These are phyloP conservation scores for Ophiostoma sp. DNA, from an alignment of 2,329 filamentous ascomycete species.

Conservation along the genomic window DNA sequence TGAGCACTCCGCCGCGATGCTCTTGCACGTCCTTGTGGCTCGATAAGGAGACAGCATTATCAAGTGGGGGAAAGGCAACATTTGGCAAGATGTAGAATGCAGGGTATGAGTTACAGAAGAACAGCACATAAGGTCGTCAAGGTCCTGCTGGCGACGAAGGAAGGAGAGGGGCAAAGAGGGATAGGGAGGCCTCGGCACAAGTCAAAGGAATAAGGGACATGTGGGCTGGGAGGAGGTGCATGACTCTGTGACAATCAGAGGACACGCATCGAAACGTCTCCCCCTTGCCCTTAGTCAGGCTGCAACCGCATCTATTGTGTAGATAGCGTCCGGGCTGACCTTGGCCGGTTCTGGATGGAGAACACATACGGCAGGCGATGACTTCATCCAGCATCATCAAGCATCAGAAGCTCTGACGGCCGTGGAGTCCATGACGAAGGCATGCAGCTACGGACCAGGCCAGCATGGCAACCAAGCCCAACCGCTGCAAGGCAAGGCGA, in stretches of 20 bases:
- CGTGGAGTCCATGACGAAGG: not conserved
- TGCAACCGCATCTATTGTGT: constrained; percentile 12
- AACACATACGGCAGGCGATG: not conserved
- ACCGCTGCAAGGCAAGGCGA: not conserved
- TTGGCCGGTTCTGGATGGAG: not conserved
- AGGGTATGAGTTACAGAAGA: not conserved
- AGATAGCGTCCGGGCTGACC: constrained; percentile 1
- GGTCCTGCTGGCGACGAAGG: not conserved
- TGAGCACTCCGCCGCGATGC: too few species aligned
- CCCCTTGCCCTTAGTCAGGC: not conserved
- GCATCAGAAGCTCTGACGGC: not conserved
- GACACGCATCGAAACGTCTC: not conserved
- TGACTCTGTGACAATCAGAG: not conserved
- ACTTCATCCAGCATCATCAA: not conserved
- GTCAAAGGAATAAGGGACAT: too few species aligned
- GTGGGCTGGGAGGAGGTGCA: too few species aligned
- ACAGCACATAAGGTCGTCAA: not conserved
- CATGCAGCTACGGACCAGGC: not conserved
- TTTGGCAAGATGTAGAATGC: not conserved
- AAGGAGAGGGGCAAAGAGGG: not conserved
- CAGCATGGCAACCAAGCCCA: not conserved
- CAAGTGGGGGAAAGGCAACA: not conserved
- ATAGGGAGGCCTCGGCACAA: not conserved
- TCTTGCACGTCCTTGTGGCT: not conserved
- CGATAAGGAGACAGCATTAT: not conserved